A percentile compares a stretch with the other conserved stretches of the same genome.
Evolutionary conservation across 1,284 basidiomycete species (phyloP).

Genomic region (Hypsizygus ulmarius): DNA sequence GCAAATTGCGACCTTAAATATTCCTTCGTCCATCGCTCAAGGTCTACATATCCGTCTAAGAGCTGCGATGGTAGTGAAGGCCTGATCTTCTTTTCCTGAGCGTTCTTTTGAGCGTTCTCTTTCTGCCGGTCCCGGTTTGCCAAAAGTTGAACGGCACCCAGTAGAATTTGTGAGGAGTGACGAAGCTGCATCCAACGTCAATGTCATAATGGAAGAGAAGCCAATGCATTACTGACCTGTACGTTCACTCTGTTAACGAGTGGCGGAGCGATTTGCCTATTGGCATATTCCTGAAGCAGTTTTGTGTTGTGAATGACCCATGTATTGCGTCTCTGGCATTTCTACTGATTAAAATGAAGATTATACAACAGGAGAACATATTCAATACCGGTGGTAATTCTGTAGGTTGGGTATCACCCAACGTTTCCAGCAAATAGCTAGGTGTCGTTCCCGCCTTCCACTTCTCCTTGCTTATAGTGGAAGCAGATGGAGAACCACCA

Average conservation of each 20-base stretch:
- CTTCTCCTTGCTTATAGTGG: too few species aligned
- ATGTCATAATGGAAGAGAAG: background rate
- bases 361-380: background rate
- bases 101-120: background rate
- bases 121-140: slow-evolving; percentile 5
- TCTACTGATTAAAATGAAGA: background rate
- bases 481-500: too few species aligned
- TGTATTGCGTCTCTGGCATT: background rate
- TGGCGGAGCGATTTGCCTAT: slow-evolving; percentile 13
- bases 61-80: slow-evolving; percentile 3
- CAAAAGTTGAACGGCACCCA: slow-evolving; percentile 13
- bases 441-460: too few species aligned
- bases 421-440: too few species aligned
- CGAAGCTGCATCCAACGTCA: slow-evolving; percentile 7
- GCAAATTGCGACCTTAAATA: slow-evolving; percentile 14
- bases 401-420: too few species aligned
- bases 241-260: slow-evolving; percentile 8
- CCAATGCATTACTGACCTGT: slow-evolving; percentile 5
- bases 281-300: slow-evolving; percentile 14
- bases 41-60: slow-evolving; percentile 12
- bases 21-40: slow-evolving; percentile 15
- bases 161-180: slow-evolving; percentile 15
- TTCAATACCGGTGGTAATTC: too few species aligned
- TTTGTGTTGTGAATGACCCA: slow-evolving; percentile 11
- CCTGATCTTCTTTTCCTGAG: background rate